Conservation (phyloP, 495 filamentous ascomycete species). For the Terfezia claveryi region DNA sequence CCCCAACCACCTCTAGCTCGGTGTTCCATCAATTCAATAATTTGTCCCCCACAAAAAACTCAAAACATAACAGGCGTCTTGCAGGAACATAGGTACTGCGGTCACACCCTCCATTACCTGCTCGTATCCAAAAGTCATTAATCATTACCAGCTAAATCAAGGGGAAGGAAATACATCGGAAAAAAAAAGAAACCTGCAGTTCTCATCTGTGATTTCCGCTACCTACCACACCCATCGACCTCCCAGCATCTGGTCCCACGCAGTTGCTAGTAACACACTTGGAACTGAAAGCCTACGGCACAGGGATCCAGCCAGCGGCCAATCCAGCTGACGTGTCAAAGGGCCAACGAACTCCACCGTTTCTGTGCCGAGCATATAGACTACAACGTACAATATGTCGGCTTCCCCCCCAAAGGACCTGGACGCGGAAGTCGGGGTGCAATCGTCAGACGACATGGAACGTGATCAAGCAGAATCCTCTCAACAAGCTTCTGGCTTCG, state of each 20-base stretch:
- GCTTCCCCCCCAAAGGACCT: slow-evolving; percentile 76
- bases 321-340: not conserved
- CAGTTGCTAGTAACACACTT: not conserved
- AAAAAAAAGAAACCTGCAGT: not conserved
- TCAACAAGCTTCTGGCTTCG: slow-evolving; percentile 46
- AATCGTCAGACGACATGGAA: slow-evolving; percentile 80
- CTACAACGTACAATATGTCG: slow-evolving; percentile 65
- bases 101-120: too few relatives aligned
- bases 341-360: not conserved
- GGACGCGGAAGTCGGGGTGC: slow-evolving; percentile 77
- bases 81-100: too few relatives aligned
- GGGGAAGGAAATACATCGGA: too few relatives aligned
- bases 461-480: slow-evolving; percentile 41
- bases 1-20: too few relatives aligned
- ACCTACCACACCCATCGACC: not conserved
- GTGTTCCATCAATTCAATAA: too few relatives aligned
- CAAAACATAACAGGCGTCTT: too few relatives aligned
- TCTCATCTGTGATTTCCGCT: not conserved
- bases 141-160: too few relatives aligned
- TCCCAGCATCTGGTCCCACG: not conserved
- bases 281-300: not conserved
- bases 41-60: too few relatives aligned
- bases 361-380: slow-evolving; percentile 2
- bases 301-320: not conserved
- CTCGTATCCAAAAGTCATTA: too few relatives aligned